A percentile compares a stretch with the other conserved stretches of the same genome.
Evolutionary conservation across 768 basidiomycete species (phyloP).

Genomic region (Lentinula guzmanii): DNA sequence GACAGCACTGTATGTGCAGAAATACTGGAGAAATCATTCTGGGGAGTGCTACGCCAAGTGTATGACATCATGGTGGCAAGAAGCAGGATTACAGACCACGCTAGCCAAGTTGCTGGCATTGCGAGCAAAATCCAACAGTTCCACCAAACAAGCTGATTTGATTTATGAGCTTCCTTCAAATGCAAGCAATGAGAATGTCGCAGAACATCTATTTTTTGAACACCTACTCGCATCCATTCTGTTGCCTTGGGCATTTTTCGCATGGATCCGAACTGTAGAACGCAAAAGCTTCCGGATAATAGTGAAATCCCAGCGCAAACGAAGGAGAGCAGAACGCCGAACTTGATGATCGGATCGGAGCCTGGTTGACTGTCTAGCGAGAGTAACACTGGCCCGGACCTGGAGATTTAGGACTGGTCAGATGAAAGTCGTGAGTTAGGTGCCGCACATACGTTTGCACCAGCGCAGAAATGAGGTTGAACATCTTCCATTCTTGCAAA

Average conservation of each 20-base stretch:
- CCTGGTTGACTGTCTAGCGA: background rate
- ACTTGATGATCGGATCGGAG: background rate
- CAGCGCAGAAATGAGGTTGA: background rate
- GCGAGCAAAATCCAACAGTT: conserved; percentile 1
- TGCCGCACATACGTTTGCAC: background rate
- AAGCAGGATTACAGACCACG: background rate
- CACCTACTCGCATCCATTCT: background rate
- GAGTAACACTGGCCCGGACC: background rate
- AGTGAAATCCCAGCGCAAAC: background rate
- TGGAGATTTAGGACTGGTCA: background rate
- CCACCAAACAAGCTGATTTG: conserved; percentile 1
- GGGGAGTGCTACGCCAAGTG: background rate
- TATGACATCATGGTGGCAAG: background rate
- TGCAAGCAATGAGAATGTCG: background rate
- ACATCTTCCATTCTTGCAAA: conserved; percentile 1
- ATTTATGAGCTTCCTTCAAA: conserved; percentile 1
- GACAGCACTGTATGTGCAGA: background rate
- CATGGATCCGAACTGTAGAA: conserved; percentile 1
- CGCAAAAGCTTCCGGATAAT: background rate
- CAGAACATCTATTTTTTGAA: background rate
- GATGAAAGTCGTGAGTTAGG: background rate
- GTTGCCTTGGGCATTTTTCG: conserved; percentile 3
- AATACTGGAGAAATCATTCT: background rate
- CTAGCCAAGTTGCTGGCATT: background rate
- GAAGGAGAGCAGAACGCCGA: background rate